Base-by-base conservation (phyloP, 805 yeast species). In the Candida ponderosae region DNA sequence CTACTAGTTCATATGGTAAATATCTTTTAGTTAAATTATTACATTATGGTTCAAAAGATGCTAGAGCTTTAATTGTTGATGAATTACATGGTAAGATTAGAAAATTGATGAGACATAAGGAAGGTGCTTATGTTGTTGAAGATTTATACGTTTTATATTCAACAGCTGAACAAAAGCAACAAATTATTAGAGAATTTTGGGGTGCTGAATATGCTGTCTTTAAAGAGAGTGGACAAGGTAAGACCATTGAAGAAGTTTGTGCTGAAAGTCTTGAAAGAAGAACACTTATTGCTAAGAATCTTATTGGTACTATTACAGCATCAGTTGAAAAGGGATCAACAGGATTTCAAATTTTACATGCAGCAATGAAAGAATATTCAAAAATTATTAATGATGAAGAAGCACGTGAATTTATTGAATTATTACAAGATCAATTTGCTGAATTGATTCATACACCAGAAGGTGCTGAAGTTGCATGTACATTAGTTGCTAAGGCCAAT, bases 41-140 rank as follows among this genome's bases (percentile, higher is more conserved):
- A 51, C 96, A 89, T 62, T 90, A 90, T 60, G 98, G 98, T 6
- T 74, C 90, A 6, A 86, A 80, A 54, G 79, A 80, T 23, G 77
- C 89, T 1, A 74, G 96, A 51, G 81, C 77, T 37, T 48, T 76
- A 28, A 81, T 90, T 39, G 70, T 89, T 39, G 72, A 81, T 53
- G 96, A 88, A 63, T 70, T 90, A 47, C 95, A 88, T 54, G 98
- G 98, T 35, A 80, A 81, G 50, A 74, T 86, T 53, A 74, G 96
- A 59, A 90, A 87, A 62, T 68, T 90, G 40, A 87, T 90, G 93
- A 79, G 95, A 68, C 97, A 90, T 64, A 81, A 84, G 65, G 97
- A 90, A 70, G 98, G 97, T 63, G 97, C 97, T 13, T 88, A 90
- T 53, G 97, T 90, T 29, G 88, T 89, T 46, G 97, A 90, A 63